Base-by-base conservation (phyloP, 768 basidiomycete genomes). In the Termitomyces sp. region DNA sequence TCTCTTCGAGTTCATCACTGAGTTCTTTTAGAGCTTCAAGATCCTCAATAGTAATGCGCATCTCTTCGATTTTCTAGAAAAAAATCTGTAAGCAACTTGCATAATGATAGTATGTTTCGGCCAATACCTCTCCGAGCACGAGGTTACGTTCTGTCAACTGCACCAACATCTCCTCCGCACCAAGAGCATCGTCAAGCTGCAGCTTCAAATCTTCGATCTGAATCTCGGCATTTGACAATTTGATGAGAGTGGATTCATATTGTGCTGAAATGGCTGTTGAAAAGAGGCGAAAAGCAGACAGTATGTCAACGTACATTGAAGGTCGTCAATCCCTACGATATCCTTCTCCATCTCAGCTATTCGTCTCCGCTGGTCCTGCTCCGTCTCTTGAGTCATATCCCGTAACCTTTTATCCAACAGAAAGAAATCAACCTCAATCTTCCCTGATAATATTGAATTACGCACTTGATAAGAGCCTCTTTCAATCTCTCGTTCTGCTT, bases 1-100 rank as follows among this genome's bases (percentile, higher is more conserved):
- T 95, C 72, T 98, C 95, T 71, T 98, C 97, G 3, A 99, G 82
- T 73, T 99, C 97, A 60, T 99, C 96, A 56, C 89, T 93, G 48
- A 99, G 87, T 67, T 98, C 97, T 68, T 95, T 92, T 42, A 99
- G 83, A 12, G 95, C 86, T 68, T 99, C 97, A 4, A 98, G 84
- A 66, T 99, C 97, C 70, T 98, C 96, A 55, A 98, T 93, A 0
- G 91, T 92, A 55, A 93, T 88, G 13, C 93, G 84, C 91, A 98
- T 95, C 72, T 98, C 95, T 69, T 98, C 97, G 62, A 98, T 94
- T 85, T 95, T 95, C 92, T 95, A 65, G n/a, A 5, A 24, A 37
- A 33, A 48, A 26, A 9, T 40, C 16, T n/a, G 26, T 60, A 12
- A 54, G 43, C 12, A 66, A 20, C 37, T 32, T 22, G n/a, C 24